Conservation (phyloP, 306 rosid genomes). For the Urtica urens region DNA sequence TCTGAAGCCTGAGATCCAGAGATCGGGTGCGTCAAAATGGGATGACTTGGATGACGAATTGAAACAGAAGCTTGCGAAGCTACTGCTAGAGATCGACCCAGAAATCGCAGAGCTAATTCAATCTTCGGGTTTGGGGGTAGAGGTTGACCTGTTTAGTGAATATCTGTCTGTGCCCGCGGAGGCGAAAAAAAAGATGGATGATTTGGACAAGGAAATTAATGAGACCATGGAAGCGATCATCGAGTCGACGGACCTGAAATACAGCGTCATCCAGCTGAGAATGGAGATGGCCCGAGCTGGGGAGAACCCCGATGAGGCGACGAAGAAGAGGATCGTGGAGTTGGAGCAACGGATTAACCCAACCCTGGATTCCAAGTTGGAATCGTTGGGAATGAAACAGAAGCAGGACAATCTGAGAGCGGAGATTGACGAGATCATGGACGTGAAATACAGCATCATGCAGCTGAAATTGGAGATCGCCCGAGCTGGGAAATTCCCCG, state of each 20-base stretch:
- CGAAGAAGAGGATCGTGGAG: constrained; percentile 49
- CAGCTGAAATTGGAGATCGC: constrained; percentile 55
- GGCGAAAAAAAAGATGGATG: constrained; percentile 31
- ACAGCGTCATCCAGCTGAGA: constrained; percentile 53
- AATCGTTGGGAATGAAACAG: constrained; percentile 46
- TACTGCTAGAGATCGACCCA: constrained; percentile 47
- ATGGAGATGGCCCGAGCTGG: constrained; percentile 59
- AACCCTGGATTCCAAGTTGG: constrained; percentile 48
- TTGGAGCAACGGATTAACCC: constrained; percentile 55
- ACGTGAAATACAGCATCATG: constrained; percentile 52
- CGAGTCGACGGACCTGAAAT: constrained; percentile 46
- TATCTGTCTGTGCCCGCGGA: constrained; percentile 25
- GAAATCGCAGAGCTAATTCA: constrained; percentile 44
- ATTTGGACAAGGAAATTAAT: constrained; percentile 37
- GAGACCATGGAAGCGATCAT: constrained; percentile 35
- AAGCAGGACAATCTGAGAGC: constrained; percentile 49
- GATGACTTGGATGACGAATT: constrained; percentile 45
- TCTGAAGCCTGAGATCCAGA: constrained; percentile 49
- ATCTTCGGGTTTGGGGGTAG: constrained; percentile 48
- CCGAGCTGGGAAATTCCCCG: constrained; percentile 51
- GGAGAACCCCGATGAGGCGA: constrained; percentile 37
- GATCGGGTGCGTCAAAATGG: constrained; percentile 27
- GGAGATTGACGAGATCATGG: constrained; percentile 29
- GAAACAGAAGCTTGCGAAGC: constrained; percentile 38
- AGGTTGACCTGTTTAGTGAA: constrained; percentile 18